Evolutionary conservation across 768 basidiomycete species (phyloP).

Genomic region (Lactifluus subvellereus): DNA sequence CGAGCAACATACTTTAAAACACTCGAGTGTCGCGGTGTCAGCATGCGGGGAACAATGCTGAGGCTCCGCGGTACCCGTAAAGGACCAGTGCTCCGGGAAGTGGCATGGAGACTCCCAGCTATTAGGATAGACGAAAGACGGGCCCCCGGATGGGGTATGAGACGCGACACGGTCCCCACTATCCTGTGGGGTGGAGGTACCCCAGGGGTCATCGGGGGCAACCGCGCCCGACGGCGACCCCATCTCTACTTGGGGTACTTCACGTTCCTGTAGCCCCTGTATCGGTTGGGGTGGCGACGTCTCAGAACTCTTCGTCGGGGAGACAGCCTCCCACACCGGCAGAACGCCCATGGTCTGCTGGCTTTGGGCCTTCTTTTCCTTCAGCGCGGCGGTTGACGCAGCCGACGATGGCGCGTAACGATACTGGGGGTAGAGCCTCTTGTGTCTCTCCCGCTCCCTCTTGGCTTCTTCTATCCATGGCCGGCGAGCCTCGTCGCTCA

Average conservation of each 20-base stretch:
- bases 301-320: neutral
- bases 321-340: constrained; percentile 3
- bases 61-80: neutral
- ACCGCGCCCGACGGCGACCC: neutral
- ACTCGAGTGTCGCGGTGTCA: neutral
- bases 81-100: constrained; percentile 5
- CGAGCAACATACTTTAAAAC: neutral
- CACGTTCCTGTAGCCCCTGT: neutral
- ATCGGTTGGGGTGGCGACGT: neutral
- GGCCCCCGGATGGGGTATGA: neutral
- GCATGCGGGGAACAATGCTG: neutral
- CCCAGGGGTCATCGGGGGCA: neutral
- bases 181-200: neutral
- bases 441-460: constrained; percentile 42
- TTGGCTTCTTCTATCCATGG: constrained; percentile 51
- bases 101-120: neutral
- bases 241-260: neutral
- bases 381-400: neutral
- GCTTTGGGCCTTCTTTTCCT: constrained; percentile 5
- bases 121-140: neutral
- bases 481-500: constrained; percentile 40
- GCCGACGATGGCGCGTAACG: constrained; percentile 19
- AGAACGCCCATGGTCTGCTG: constrained; percentile 11
- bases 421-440: constrained; percentile 34
- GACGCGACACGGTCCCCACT: neutral